Conservation (phyloP, 257 asterid species). For the Fraxinus anomala region DNA sequence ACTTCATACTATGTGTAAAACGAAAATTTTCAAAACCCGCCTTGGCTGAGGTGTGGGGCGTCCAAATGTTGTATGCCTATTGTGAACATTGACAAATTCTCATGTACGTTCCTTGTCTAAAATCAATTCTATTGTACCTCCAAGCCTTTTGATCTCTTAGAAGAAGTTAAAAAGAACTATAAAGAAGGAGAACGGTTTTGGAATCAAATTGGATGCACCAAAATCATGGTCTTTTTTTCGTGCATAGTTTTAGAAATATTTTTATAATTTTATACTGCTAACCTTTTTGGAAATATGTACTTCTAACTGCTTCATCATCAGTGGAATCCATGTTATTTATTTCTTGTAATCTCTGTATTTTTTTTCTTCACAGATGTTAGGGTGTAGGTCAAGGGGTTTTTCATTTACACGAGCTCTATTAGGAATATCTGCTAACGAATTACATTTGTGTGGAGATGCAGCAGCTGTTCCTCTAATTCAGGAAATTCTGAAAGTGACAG, state of each 20-base stretch:
- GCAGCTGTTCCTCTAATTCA: conserved; percentile 88
- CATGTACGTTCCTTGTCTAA: neutral
- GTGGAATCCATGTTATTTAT: neutral
- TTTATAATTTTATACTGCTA: neutral
- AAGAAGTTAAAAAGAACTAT: neutral
- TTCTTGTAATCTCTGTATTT: conserved; percentile 7
- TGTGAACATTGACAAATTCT: neutral
- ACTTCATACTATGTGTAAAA: neutral
- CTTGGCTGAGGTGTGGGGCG: neutral
- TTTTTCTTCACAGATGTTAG: conserved; percentile 66
- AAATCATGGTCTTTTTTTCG: neutral
- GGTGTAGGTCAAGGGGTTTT: conserved; percentile 79
- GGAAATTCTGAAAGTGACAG: conserved; percentile 86
- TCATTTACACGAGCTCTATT: conserved; percentile 94
- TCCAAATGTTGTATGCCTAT: neutral
- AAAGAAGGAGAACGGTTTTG: neutral
- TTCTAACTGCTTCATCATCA: neutral
- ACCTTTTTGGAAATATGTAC: neutral
- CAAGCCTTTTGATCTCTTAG: neutral
- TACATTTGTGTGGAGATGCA: conserved; percentile 95
- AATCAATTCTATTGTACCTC: neutral
- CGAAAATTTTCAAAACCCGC: neutral
- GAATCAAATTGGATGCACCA: neutral
- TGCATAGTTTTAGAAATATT: neutral
- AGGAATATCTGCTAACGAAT: conserved; percentile 87